These are phyloP conservation scores for Xylaria scruposa DNA, from an alignment of 495 filamentous ascomycete genomes.

Conservation along the genomic window DNA sequence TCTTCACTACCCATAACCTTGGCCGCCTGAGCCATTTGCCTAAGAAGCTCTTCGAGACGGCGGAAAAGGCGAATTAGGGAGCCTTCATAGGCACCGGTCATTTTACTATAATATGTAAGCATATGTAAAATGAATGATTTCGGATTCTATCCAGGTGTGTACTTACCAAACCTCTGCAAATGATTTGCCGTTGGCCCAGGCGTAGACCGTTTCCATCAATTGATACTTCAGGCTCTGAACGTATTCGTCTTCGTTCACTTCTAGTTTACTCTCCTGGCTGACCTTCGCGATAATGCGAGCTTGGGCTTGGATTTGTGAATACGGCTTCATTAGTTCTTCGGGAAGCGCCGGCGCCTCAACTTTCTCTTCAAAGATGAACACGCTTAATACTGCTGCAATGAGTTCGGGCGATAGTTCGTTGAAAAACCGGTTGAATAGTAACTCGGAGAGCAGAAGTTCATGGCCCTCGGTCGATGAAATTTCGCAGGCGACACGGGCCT, in stretches of 20 bases:
- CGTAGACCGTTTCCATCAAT: constrained; percentile 94
- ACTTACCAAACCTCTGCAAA: constrained; percentile 96
- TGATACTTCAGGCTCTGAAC: constrained; percentile 85
- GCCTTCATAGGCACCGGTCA: constrained; percentile 98
- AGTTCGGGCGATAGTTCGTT: constrained; percentile 91
- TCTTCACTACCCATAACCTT: constrained; percentile 99
- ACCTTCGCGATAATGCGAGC: constrained; percentile 89
- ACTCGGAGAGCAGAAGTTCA: constrained; percentile 87
- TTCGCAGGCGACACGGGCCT: constrained; percentile 95
- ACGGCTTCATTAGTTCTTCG: constrained; percentile 85
- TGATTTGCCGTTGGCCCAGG: constrained; percentile 89
- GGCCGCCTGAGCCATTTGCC: constrained; percentile 95
- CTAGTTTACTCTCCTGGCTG: constrained; percentile 88
- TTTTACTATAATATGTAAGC: constrained; percentile 69
- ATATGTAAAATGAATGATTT: constrained; percentile 16
- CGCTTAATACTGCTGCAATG: constrained; percentile 81
- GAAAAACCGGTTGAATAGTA: constrained; percentile 97
- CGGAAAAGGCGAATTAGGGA: constrained; percentile 95
- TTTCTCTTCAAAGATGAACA: constrained; percentile 98
- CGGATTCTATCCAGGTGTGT: neutral
- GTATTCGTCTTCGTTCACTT: constrained; percentile 92
- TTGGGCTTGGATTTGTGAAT: constrained; percentile 81
- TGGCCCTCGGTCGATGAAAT: constrained; percentile 85
- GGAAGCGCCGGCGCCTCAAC: constrained; percentile 73
- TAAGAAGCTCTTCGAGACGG: constrained; percentile 90